Conservation (phyloP, 2,329 filamentous ascomycete species). For the Zymoseptoria brevis region DNA sequence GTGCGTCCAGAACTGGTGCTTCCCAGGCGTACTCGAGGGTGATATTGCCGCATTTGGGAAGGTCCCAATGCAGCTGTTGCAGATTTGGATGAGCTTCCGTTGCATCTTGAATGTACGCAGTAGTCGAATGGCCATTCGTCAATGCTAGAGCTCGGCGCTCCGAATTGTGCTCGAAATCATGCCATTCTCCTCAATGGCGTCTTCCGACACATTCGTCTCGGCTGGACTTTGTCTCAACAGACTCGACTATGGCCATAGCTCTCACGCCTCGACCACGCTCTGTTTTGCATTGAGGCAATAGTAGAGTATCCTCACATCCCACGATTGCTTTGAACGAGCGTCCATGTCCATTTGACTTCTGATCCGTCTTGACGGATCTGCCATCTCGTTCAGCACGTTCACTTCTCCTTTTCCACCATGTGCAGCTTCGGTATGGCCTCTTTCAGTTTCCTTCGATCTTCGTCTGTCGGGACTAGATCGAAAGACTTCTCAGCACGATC, state of each 20-base stretch:
- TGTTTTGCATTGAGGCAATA: no score
- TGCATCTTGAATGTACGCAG: neutral
- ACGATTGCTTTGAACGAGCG: no score
- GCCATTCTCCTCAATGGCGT: no score
- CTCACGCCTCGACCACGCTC: neutral
- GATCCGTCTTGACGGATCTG: neutral
- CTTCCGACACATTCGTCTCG: no score
- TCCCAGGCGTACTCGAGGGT: neutral
- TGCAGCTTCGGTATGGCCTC: conserved; percentile 55
- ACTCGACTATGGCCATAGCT: neutral
- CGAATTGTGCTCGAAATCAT: no score
- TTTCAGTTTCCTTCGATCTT: conserved; percentile 62
- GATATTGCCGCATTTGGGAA: neutral
- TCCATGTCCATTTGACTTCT: neutral
- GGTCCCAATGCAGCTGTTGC: neutral
- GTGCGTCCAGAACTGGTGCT: neutral
- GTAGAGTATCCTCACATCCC: no score
- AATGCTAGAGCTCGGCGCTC: neutral
- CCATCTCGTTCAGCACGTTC: neutral
- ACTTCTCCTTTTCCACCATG: conserved; percentile 46
- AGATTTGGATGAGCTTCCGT: neutral
- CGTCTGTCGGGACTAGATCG: conserved; percentile 62
- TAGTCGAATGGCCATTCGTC: neutral
- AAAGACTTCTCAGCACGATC: conserved; percentile 66
- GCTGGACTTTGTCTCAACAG: neutral